A percentile compares a stretch with the other conserved stretches of the same genome.
phyloP scores from a whole-genome alignment of 805 yeast species.

The Komagataella phaffii region DNA sequence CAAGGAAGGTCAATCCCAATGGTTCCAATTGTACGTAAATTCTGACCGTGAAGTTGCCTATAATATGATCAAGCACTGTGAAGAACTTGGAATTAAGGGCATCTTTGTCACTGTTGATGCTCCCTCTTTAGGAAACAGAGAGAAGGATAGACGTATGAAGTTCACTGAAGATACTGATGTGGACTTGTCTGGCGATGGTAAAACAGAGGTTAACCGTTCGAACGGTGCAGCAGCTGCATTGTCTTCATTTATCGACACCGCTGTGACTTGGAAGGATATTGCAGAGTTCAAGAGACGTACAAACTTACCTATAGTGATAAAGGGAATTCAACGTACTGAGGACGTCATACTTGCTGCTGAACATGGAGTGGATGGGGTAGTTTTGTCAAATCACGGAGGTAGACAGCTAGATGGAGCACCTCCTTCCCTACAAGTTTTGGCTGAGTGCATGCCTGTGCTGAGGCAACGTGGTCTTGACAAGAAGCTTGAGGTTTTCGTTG shows the following conservation, averaged over 20 bases:
- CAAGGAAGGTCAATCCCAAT: slow-evolving; percentile 55
- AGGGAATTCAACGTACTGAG: slow-evolving; percentile 77
- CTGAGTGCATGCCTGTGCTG: slow-evolving; percentile 49
- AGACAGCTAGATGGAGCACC: slow-evolving; percentile 74
- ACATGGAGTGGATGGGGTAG: slow-evolving; percentile 65
- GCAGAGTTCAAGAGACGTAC: slow-evolving; percentile 41
- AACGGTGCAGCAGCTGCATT: slow-evolving; percentile 84
- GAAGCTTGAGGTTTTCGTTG: slow-evolving; percentile 44
- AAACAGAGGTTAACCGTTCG: slow-evolving; percentile 39
- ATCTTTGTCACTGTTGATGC: slow-evolving; percentile 88
- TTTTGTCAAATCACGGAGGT: slow-evolving; percentile 83
- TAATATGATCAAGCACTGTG: slow-evolving; percentile 56
- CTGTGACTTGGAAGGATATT: slow-evolving; percentile 53
- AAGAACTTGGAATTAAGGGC: slow-evolving; percentile 63
- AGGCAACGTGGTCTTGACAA: slow-evolving; percentile 31
- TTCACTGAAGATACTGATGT: slow-evolving; percentile 35
- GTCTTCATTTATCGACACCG: slow-evolving; percentile 71
- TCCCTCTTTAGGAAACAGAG: slow-evolving; percentile 83
- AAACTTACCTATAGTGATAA: slow-evolving; percentile 53
- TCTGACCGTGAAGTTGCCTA: slow-evolving; percentile 55
- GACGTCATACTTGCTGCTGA: slow-evolving; percentile 68
- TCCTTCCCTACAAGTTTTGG: slow-evolving; percentile 65
- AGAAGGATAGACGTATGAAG: slow-evolving; percentile 70
- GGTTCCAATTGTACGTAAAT: slow-evolving; percentile 84
- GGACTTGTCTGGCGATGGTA: slow-evolving; percentile 28